A percentile compares a stretch with the other conserved stretches of the same genome.
phyloP scores from a whole-genome alignment of 495 filamentous ascomycete species.

The Podospora pseudopauciseta region DNA sequence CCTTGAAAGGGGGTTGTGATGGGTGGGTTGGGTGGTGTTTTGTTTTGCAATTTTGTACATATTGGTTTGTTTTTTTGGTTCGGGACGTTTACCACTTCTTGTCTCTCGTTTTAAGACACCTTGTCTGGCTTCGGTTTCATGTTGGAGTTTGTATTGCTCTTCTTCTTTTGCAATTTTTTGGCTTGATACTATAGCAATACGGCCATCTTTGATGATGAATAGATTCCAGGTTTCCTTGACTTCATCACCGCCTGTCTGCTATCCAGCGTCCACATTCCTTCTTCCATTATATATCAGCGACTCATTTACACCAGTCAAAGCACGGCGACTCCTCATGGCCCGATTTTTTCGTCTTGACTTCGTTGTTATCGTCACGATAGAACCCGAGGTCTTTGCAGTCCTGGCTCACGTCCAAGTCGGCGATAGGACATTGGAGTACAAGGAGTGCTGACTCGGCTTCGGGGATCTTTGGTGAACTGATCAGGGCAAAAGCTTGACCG shows the following conservation, averaged over 20 bases:
- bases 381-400: neutral
- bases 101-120: neutral
- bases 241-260: neutral
- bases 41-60: neutral
- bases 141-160: neutral
- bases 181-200: neutral
- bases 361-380: neutral
- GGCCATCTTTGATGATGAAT: neutral
- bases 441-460: neutral
- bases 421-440: neutral
- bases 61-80: neutral
- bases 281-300: neutral
- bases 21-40: neutral
- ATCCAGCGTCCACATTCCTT: neutral
- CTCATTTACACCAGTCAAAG: neutral
- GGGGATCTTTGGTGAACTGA: too few relatives aligned
- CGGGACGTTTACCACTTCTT: neutral
- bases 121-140: neutral
- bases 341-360: neutral
- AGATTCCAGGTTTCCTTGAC: neutral
- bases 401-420: neutral
- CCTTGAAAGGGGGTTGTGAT: constrained; percentile 12
- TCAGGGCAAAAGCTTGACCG: neutral
- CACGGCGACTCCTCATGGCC: neutral
- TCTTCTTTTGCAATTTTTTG: neutral